Base-by-base conservation (phyloP, 495 filamentous ascomycete species). In the Hypoxylon intermedium region DNA sequence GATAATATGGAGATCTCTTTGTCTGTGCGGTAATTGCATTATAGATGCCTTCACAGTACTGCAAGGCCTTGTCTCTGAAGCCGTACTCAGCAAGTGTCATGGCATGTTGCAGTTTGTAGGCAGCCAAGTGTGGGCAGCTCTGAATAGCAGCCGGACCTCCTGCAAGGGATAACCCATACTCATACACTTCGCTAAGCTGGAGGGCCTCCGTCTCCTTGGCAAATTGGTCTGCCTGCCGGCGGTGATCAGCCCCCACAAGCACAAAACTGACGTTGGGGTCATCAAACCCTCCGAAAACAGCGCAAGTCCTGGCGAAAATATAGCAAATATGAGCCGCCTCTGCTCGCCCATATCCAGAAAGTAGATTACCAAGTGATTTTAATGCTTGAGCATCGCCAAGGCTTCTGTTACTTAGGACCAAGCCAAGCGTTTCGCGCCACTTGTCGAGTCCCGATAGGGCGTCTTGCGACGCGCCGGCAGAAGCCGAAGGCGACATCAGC, bases 321-420 rank as follows among this genome's bases (percentile, higher is more conserved):
- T 78, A 87, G 69, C 95, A 99, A 53, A 92, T 87, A 69, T 97
- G 93, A 40, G 93, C 92, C 15, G 95, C 95, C 71, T 97, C 93
- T 30, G 85, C 83, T 37, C 95, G 84, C 7, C 90, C 91, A 76
- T 98, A 99, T 24, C 86, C 85, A 16, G 86, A 83, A n/a, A 99
- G 79, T 19, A 99, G 75, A 62, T 84, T 89, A 2, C 93, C 95
- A 34, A 99, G 81, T 1, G 91, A 85, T 49, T 87, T 76, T 20
- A 99, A 81, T 2, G 90, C 89, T 50, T 84, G 82, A 20, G 79
- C 82, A 71, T 98, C 95, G 18, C 89, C 87, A 5, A 83, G 73
- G 44, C 87, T 95, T 45, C 95, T 84, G 74, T 98, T 98, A 77
- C 85, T 91, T 20, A 97, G 73, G 28, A 97, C 84, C 55, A 98